These are phyloP conservation scores for Penicillium sp. DNA, from an alignment of 2,329 filamentous ascomycete species.

Conservation along the genomic window DNA sequence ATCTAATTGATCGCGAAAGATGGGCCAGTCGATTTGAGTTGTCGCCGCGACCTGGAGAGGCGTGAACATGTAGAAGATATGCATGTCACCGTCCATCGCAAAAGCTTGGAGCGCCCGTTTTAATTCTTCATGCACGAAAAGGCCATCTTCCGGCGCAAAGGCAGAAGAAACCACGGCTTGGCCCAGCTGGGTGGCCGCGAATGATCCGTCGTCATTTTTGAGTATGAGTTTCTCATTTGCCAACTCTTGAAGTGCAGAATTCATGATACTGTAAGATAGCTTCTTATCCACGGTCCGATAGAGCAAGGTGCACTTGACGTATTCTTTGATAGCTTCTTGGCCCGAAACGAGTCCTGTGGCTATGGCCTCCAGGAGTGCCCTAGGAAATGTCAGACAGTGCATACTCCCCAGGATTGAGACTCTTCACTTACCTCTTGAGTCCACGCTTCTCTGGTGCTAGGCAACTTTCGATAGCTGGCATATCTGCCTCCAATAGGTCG, in stretches of 20 bases:
- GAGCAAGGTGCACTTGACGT: slow-evolving; percentile 70
- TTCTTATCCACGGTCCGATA: slow-evolving; percentile 60
- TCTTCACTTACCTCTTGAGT: slow-evolving; percentile 61
- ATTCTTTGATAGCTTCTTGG: slow-evolving; percentile 68
- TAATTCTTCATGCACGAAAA: slow-evolving; percentile 74
- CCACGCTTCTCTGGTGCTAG: slow-evolving; percentile 69
- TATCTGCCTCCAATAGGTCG: slow-evolving; percentile 72
- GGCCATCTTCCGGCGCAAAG: slow-evolving; percentile 74
- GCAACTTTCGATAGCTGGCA: slow-evolving; percentile 72
- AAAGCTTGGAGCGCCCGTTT: slow-evolving; percentile 71
- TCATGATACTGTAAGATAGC: slow-evolving; percentile 59
- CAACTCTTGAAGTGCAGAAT: slow-evolving; percentile 65
- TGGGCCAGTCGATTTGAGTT: slow-evolving; percentile 70
- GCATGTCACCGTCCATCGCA: slow-evolving; percentile 81
- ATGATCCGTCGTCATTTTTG: slow-evolving; percentile 56
- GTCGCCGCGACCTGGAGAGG: slow-evolving; percentile 62
- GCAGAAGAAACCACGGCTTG: slow-evolving; percentile 74
- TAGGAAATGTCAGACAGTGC: slow-evolving; percentile 35
- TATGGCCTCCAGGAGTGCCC: slow-evolving; percentile 73
- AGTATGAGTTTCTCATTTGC: slow-evolving; percentile 60
- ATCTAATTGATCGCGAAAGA: slow-evolving; percentile 74
- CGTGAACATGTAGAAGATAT: slow-evolving; percentile 77
- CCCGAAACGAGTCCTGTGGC: slow-evolving; percentile 71
- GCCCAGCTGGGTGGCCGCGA: slow-evolving; percentile 68
- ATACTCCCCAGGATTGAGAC: not conserved